Conservation (phyloP, 306 rosid genomes). For the Lathyrus aphaca region DNA sequence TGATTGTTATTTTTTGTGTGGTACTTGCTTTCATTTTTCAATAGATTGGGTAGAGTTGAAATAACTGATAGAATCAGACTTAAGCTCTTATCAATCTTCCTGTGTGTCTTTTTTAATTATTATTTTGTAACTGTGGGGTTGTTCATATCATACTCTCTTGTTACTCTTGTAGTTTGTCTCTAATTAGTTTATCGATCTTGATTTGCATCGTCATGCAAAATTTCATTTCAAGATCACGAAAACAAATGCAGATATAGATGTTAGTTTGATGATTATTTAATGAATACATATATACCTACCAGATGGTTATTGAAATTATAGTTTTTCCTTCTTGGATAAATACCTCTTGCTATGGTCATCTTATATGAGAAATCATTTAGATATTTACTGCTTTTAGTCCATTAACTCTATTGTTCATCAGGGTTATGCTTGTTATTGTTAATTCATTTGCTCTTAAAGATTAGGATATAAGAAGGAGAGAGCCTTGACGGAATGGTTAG, state of each 20-base stretch:
- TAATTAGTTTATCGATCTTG: conserved; percentile 36
- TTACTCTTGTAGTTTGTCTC: conserved; percentile 28
- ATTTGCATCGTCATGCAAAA: conserved; percentile 29
- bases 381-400: neutral
- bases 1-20: conserved; percentile 57
- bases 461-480: neutral
- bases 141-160: conserved; percentile 43
- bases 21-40: conserved; percentile 72
- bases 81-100: conserved; percentile 38
- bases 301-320: conserved; percentile 10
- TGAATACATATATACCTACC: neutral
- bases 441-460: neutral
- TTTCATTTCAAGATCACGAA: conserved; percentile 14
- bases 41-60: conserved; percentile 46
- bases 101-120: conserved; percentile 11
- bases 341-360: conserved; percentile 6
- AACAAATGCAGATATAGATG: conserved; percentile 12
- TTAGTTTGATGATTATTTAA: conserved; percentile 9
- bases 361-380: neutral
- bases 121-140: conserved; percentile 31
- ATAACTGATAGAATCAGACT: conserved; percentile 32
- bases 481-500: neutral
- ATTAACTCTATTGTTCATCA: conserved; percentile 5
- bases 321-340: neutral
- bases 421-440: neutral